Evolutionary conservation across 140 eudicot genomes (phyloP).

Genomic region (Stevia rebaudiana): DNA sequence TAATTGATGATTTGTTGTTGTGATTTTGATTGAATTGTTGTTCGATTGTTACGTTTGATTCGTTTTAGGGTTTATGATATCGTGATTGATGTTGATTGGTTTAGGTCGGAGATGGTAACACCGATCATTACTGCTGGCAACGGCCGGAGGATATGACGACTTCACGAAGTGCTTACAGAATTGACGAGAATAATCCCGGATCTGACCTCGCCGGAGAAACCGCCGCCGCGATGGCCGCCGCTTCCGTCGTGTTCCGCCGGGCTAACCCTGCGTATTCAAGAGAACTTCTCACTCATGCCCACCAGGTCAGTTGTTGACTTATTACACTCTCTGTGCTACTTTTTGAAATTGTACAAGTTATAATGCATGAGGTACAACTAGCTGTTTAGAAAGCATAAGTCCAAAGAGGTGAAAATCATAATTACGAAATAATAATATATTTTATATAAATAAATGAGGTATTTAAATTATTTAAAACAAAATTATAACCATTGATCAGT

Average conservation of each 20-base stretch:
- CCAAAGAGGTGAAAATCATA: background rate
- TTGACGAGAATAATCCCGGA: conserved; percentile 80
- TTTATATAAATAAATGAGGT: no score
- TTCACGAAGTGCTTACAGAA: conserved; percentile 71
- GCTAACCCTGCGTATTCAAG: conserved; percentile 61
- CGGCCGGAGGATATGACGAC: conserved; percentile 99
- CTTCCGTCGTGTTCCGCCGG: conserved; percentile 76
- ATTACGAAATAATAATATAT: no score
- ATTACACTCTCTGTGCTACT: no score
- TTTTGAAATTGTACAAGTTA: conserved; percentile 9
- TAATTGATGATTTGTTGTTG: conserved; percentile 2
- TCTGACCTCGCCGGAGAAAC: conserved; percentile 99
- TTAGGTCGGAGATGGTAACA: conserved; percentile 93
- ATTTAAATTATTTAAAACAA: no score
- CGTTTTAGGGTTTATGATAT: background rate
- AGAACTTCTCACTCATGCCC: conserved; percentile 68
- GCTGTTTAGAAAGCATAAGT: background rate
- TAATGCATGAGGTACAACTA: conserved; percentile 10
- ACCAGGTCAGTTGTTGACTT: conserved; percentile 43
- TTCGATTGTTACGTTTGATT: background rate
- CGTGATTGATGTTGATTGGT: background rate
- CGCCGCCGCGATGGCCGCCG: conserved; percentile 99
- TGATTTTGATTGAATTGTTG: background rate
- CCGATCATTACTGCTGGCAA: conserved; percentile 99
- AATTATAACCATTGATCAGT: no score